A percentile compares a stretch with the other conserved stretches of the same genome.
Evolutionary conservation across 805 yeast genomes (phyloP).

Genomic region (Cyberlindnera euphorbiae): DNA sequence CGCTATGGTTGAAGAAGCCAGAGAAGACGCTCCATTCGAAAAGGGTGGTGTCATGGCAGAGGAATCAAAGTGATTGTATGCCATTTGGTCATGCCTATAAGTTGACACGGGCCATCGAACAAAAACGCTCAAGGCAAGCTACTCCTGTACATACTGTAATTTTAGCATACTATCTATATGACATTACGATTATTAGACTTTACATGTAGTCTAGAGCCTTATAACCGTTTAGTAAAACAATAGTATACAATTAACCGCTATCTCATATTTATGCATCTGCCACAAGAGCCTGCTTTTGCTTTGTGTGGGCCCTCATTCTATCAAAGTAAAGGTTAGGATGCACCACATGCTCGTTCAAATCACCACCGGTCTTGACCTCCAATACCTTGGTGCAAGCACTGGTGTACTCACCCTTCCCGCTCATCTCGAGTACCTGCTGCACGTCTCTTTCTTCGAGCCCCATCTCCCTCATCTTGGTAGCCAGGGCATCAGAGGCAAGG

Average conservation of each 20-base stretch:
- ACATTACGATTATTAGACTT: no score
- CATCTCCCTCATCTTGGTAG: slow-evolving; percentile 50
- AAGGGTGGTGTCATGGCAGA: slow-evolving; percentile 44
- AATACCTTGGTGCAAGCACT: slow-evolving; percentile 87
- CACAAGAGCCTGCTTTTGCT: slow-evolving; percentile 8
- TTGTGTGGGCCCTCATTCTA: slow-evolving; percentile 48
- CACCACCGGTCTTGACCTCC: slow-evolving; percentile 59
- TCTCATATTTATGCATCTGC: slow-evolving; percentile 8
- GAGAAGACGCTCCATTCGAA: slow-evolving; percentile 86
- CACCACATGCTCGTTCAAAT: slow-evolving; percentile 39
- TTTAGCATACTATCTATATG: background rate
- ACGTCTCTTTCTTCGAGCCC: slow-evolving; percentile 60
- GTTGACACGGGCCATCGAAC: no score
- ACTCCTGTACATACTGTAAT: no score
- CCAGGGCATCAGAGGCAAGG: slow-evolving; percentile 58
- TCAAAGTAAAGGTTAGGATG: slow-evolving; percentile 91
- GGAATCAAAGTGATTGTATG: slow-evolving; percentile 5
- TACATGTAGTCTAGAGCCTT: no score
- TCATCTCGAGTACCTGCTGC: slow-evolving; percentile 60
- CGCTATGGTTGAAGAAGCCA: slow-evolving; percentile 81
- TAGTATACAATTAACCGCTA: no score
- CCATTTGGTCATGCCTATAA: no score
- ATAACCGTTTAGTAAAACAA: no score
- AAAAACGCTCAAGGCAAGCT: no score
- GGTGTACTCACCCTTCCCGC: slow-evolving; percentile 66